Evolutionary conservation across 495 filamentous ascomycete genomes (phyloP), one percentile per base, ranked within the genome.

Genomic region (Penicillium lividum): DNA sequence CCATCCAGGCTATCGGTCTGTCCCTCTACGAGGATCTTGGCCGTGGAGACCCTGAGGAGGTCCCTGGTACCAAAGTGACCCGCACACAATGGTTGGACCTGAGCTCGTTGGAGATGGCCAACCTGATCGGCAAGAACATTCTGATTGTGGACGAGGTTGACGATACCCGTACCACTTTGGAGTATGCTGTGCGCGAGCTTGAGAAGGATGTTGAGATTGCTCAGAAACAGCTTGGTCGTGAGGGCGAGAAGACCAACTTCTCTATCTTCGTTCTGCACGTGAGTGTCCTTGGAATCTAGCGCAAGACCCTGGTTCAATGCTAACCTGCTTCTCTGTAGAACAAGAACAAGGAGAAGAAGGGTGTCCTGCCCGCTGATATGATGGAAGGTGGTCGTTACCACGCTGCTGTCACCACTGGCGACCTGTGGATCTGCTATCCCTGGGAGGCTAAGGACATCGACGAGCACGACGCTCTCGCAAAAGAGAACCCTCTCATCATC

Each of bases 371-470:
- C 13, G 64, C 84, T n/a, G 85, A 89, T 11, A 91, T 97, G 86
- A 81, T 91, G 68, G 77, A 82, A 22, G 76, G 89, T 56, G 82
- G 84, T 28, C 80, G 87, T 63, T 99, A 99, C 75, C 72, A 91
- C 56, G 94, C 94, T 25, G 90, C 94, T 13, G 79, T 87, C 64
- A 97, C 94, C 31, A 90, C 93, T 22, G 83, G 82, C 25, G 93
- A 99, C 77, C 87, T 91, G 54, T 99, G 94, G 94, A 97, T 97
- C 69, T 94, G 90, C 80, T 99, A 99, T 74, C 94, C 94, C n/a
- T 98, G 94, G 94, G 94, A 98, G 77, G 94, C 95, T 43, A 89
- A 77, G 77, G 90, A 97, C 73, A 97, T 98, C 64, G 94, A 97
- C 30, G 89, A 90, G 79, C 93, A 98, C 68, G 93, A 98, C 73